Base-by-base conservation (phyloP, 257 asterid genomes). In the Scutellaria barbata region DNA sequence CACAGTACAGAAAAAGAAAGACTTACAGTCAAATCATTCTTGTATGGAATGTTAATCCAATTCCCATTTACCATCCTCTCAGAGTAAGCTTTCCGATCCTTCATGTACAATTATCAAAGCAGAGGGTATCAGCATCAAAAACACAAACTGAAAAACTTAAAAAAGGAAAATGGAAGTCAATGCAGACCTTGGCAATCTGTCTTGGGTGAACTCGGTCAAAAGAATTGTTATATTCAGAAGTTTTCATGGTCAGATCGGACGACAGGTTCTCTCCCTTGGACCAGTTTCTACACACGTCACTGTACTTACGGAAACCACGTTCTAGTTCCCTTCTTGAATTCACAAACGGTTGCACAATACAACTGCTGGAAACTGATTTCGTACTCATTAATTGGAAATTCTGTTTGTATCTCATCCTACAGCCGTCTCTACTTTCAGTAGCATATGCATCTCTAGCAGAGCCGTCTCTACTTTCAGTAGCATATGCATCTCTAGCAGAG, bases 41-140 rank as follows among this genome's bases (percentile, higher is more conserved):
- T 79, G 77, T 45, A 57, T 16, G 72, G 79, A 61, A 75, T 73
- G 54, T 56, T 76, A 57, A 70, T 55, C 42, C 9, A 81, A 60
- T 75, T 81, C 59, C 84, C 96, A 74, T 79, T 73, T 45, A 63
- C 16, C 30, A 74, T 55, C 77, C 77, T 60, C 51, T 77, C 85
- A 43, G 79, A 64, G 55, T 52, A 76, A 63, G 62, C 18, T 73
- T 57, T 76, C 22, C 72, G 76, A 63, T 73, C 88, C 96, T 89
- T 79, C 37, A 45, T 45, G 68, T 41, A 72, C 63, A 60, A 54
- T 56, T 11, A 56, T 25, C 20, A 25, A 11, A 56, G 17, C 54
- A 69, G 45, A 55, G 47, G 10, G 41, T 45, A 60, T 81, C 79
- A 84, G 78, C 71, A 68, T n/a, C 65, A 52, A 54, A 54, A 40